A percentile compares a stretch with the other conserved stretches of the same genome.
Evolutionary conservation across 2,329 filamentous ascomycete species (phyloP).

Genomic region (Diaporthe batatas): DNA sequence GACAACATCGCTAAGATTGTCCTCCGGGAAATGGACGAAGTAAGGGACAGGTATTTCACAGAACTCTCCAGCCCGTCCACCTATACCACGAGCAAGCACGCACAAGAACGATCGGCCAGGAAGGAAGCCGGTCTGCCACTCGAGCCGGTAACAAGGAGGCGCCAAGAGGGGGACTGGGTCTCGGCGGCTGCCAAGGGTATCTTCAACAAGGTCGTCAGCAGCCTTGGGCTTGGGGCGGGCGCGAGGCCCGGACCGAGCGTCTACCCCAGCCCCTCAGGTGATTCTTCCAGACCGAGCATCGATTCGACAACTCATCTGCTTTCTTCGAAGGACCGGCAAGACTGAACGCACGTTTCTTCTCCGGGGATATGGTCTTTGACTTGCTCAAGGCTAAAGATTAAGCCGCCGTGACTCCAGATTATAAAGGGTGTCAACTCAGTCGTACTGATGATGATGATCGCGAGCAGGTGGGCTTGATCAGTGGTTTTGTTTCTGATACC

Average conservation of each 20-base stretch:
- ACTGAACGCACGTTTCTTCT: too few species aligned
- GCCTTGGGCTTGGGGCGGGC: background rate
- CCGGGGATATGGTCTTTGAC: too few species aligned
- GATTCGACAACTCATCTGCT: too few species aligned
- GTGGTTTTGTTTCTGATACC: too few species aligned
- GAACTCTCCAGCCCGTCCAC: background rate
- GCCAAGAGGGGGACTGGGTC: background rate
- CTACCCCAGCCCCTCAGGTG: background rate
- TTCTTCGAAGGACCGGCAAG: too few species aligned
- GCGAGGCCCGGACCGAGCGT: background rate
- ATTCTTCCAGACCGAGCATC: background rate
- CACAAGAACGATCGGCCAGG: background rate
- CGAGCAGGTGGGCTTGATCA: too few species aligned
- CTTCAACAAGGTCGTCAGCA: background rate
- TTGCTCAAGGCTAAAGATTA: too few species aligned
- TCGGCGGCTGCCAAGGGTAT: background rate
- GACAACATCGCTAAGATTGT: background rate
- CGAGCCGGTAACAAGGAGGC: background rate
- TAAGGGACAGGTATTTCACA: background rate
- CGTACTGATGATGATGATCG: too few species aligned
- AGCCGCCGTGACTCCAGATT: too few species aligned
- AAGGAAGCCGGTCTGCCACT: background rate
- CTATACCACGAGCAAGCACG: background rate
- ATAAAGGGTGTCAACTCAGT: too few species aligned
- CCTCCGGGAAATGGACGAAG: background rate